These are phyloP conservation scores for Dipteronia dyeriana DNA, from an alignment of 345 rosid species.

Conservation along the genomic window DNA sequence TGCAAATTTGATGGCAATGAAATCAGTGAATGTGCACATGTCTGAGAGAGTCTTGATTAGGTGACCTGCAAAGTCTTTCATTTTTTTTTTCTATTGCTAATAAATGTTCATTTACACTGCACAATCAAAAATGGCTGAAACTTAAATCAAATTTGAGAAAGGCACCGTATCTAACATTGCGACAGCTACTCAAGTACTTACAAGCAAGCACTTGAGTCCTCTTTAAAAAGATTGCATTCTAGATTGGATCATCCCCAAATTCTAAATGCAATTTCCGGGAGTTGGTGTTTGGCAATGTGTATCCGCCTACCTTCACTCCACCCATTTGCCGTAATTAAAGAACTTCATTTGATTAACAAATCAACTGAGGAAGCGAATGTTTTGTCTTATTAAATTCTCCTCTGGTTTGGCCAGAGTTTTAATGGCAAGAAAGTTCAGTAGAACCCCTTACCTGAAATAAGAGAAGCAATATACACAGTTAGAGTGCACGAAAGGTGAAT, in stretches of 20 bases:
- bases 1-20: not conserved
- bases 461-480: not conserved
- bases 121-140: not conserved
- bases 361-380: not conserved
- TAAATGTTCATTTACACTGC: not conserved
- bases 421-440: not conserved
- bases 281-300: not conserved
- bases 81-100: too few species aligned
- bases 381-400: too few species aligned
- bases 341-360: not conserved
- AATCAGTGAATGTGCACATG: not conserved
- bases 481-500: not conserved
- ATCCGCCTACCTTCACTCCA: not conserved
- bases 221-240: too few species aligned
- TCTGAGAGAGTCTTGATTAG: constrained; percentile 18
- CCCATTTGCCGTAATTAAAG: not conserved
- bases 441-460: not conserved
- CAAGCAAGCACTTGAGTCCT: too few species aligned
- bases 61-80: constrained; percentile 25
- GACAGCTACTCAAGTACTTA: not conserved
- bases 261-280: not conserved
- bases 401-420: not conserved
- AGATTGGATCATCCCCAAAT: not conserved
- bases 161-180: constrained; percentile 3
- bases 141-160: not conserved